phyloP scores from a whole-genome alignment of 163 green algal species.

The Trebouxiophyceae sp. region DNA sequence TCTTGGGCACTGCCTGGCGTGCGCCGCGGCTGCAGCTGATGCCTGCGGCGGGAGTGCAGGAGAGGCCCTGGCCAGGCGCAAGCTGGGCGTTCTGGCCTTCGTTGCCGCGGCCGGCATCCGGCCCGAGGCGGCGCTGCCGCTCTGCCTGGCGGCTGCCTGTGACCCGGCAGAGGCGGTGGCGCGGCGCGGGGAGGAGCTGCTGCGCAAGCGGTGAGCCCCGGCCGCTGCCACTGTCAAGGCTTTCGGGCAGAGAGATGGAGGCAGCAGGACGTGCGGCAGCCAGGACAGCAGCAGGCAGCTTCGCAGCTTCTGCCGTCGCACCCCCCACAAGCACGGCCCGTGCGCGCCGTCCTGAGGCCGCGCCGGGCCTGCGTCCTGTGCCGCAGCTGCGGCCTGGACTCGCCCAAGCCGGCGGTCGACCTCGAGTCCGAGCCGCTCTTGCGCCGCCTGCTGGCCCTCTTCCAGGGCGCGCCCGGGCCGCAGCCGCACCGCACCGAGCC shows the following conservation, averaged over 20 bases:
- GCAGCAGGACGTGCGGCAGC: background rate
- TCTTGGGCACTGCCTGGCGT: background rate
- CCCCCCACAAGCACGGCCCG: background rate
- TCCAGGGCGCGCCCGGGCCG: conserved; percentile 22
- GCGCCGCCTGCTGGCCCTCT: conserved; percentile 39
- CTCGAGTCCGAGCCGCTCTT: conserved; percentile 53
- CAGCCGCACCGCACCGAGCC: conserved; percentile 16
- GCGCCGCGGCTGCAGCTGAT: background rate
- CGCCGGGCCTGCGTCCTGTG: background rate
- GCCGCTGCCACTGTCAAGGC: background rate
- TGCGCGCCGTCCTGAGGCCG: background rate
- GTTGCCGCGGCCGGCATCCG: conserved; percentile 21
- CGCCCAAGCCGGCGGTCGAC: conserved; percentile 43
- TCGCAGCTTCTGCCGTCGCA: background rate
- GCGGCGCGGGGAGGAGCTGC: conserved; percentile 63
- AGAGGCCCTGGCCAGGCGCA: conserved; percentile 22
- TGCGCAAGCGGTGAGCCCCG: conserved; percentile 36
- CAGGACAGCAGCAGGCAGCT: background rate
- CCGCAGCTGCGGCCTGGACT: conserved; percentile 27
- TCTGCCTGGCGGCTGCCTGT: conserved; percentile 50
- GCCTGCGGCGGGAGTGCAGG: too few species aligned
- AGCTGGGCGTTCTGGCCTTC: conserved; percentile 49
- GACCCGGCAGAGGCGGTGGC: conserved; percentile 54
- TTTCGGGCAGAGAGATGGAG: background rate
- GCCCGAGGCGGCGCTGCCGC: conserved; percentile 36